Conservation (phyloP, 2,329 filamentous ascomycete species). For the Calonectria pseudoturangicola region DNA sequence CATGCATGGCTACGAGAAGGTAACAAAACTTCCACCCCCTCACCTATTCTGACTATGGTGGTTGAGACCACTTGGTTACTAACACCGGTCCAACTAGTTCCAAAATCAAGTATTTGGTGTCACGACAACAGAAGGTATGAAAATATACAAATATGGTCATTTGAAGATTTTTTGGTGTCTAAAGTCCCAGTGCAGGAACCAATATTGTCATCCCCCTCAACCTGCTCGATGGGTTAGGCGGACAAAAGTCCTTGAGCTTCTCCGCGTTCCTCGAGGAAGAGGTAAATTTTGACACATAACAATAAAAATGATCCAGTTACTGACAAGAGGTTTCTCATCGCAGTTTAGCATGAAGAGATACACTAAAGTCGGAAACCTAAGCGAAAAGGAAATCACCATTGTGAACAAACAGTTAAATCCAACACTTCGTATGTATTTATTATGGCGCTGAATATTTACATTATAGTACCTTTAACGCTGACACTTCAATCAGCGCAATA, state of each 20-base stretch:
- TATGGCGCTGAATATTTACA: too few species aligned
- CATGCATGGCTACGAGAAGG: conserved; percentile 12
- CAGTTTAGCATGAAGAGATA: conserved; percentile 34
- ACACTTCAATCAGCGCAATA: conserved; percentile 23
- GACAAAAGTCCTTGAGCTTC: conserved; percentile 37
- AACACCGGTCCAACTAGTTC: neutral
- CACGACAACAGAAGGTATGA: conserved; percentile 2
- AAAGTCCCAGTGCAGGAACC: neutral
- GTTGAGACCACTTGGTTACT: neutral
- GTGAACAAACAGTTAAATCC: conserved; percentile 38
- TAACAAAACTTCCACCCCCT: neutral
- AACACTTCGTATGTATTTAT: conserved; percentile 26
- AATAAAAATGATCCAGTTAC: neutral
- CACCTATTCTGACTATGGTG: neutral
- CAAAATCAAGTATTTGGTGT: conserved; percentile 6
- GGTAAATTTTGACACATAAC: neutral
- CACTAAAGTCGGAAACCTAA: conserved; percentile 37
- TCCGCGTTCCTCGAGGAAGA: conserved; percentile 39
- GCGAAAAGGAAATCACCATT: conserved; percentile 29
- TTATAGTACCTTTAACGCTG: neutral
- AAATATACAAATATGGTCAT: neutral
- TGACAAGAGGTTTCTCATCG: neutral
- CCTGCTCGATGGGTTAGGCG: conserved; percentile 21
- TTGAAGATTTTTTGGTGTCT: too few species aligned
- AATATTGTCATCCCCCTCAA: conserved; percentile 33